Evolutionary conservation across 257 asterid species (phyloP).

Genomic region (Euphrasia confusa): DNA sequence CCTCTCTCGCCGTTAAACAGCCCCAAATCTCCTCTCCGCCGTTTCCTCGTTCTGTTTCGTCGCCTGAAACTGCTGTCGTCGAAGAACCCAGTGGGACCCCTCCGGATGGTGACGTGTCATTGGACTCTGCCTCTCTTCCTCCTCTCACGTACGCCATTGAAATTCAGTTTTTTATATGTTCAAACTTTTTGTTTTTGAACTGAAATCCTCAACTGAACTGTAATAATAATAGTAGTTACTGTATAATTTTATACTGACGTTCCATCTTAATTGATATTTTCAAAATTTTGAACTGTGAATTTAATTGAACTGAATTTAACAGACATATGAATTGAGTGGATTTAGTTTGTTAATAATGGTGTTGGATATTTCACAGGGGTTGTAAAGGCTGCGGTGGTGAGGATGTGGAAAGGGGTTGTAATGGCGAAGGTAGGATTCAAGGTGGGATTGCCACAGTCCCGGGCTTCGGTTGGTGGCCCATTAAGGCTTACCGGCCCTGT

Average conservation of each 20-base stretch:
- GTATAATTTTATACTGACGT: too few species aligned
- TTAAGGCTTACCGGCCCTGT: constrained; percentile 91
- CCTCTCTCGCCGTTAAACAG: constrained; percentile 15
- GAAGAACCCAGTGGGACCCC: constrained; percentile 29
- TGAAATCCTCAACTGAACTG: too few species aligned
- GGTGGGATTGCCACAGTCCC: constrained; percentile 94
- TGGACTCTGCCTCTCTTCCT: constrained; percentile 31
- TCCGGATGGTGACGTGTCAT: constrained; percentile 24
- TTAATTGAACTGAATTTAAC: too few species aligned
- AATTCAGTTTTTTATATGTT: too few species aligned
- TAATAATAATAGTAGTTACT: too few species aligned
- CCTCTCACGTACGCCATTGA: constrained; percentile 37
- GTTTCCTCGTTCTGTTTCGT: constrained; percentile 35
- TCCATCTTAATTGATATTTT: too few species aligned
- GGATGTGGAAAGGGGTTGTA: constrained; percentile 77
- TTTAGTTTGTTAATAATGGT: background rate
- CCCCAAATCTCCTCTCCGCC: constrained; percentile 24
- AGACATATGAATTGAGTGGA: too few species aligned
- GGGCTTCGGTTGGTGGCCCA: constrained; percentile 99
- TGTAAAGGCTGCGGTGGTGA: constrained; percentile 77
- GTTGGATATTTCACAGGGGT: constrained; percentile 37
- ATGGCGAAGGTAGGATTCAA: constrained; percentile 94
- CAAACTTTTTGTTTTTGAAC: too few species aligned
- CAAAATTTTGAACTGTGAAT: too few species aligned
- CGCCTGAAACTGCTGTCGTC: constrained; percentile 43